Base-by-base conservation (phyloP, 805 yeast genomes). In the Lipomyces lipofer region DNA sequence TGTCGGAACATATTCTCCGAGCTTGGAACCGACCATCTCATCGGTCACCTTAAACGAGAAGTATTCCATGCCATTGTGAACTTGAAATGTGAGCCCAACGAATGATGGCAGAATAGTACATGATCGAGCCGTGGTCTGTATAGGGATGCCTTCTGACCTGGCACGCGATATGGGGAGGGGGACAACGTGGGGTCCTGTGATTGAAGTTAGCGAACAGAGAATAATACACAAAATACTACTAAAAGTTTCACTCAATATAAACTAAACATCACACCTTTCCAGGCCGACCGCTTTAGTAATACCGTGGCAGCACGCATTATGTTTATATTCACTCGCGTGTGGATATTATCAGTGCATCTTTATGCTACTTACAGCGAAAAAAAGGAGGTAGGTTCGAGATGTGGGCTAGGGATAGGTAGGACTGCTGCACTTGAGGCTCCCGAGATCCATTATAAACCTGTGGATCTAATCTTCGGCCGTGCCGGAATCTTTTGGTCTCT, bases 101-200 rank as follows among this genome's bases (percentile, higher is more conserved):
- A 94, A 92, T 69, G 89, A 95, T 19, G 99, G 99, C 47, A 94
- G 75, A 51, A 94, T 88, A 17, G 98, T 94, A 68, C 98, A 94
- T 32, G 92, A 76, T 69, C 99, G 81, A 40, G 97, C 97, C 65
- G 90, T 88, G n/a, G 99, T 94, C 73, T 97, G 80, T 58, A 94
- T 88, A 2, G 98, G 96, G 1, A 88, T 79, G 17, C 87, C 87
- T 50, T 84, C 84, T 60, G 82, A 81, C 56, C 84, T 73, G 29
- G 98, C 97, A 63, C 88, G 85, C 35, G 85, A 85, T 39, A 94
- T 79, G n/a, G 98, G 98, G 32, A 94, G 78, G 3, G 98, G 97
- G 21, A 92, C 98, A 58, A 94, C 85, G 65, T 85, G 86, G 2
- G 99, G 99, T 30, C 97, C 89, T 74, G 49, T 22, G 35, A 19